A percentile compares a stretch with the other conserved stretches of the same genome.
Evolutionary conservation across 2,329 filamentous ascomycete genomes (phyloP).

Genomic region (Verticillium longisporum): DNA sequence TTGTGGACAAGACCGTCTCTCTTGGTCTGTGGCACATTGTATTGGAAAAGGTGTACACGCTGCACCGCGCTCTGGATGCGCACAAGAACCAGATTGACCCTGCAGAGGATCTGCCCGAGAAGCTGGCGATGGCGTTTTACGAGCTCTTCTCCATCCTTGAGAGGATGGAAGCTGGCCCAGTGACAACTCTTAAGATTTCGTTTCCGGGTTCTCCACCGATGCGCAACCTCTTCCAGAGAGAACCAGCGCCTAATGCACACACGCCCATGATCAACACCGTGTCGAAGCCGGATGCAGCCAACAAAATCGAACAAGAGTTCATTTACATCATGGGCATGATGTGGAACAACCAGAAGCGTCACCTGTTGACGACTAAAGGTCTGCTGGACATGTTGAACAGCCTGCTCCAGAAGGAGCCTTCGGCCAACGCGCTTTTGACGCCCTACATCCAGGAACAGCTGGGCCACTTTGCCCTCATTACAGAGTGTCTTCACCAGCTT

Average conservation of each 20-base stretch:
- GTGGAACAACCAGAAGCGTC: conserved; percentile 26
- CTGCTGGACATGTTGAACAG: conserved; percentile 42
- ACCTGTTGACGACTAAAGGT: conserved; percentile 23
- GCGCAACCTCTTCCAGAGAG: conserved; percentile 24
- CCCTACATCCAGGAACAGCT: conserved; percentile 25
- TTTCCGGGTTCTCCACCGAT: conserved; percentile 32
- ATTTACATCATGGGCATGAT: conserved; percentile 29
- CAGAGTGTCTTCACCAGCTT: conserved; percentile 36
- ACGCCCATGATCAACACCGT: conserved; percentile 15
- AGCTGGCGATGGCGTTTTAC: conserved; percentile 5
- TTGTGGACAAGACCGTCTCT: conserved; percentile 18
- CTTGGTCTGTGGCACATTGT: conserved; percentile 1
- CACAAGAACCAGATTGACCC: conserved; percentile 7
- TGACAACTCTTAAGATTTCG: conserved; percentile 3
- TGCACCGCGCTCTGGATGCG: not conserved
- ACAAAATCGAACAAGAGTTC: conserved; percentile 17
- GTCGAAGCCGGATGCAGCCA: conserved; percentile 8
- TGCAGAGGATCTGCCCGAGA: conserved; percentile 18
- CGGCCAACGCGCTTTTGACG: conserved; percentile 30
- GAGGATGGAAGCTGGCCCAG: conserved; percentile 1
- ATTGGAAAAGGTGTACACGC: not conserved
- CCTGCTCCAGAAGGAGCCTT: conserved; percentile 28
- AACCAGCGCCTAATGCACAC: conserved; percentile 14
- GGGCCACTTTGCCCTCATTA: conserved; percentile 36
- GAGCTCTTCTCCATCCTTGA: conserved; percentile 1